Percentiles rank a stretch among this genome's conserved stretches.
These are phyloP conservation scores for Volvariella volvacea DNA, from an alignment of 1,284 basidiomycete genomes.

Conservation along the genomic window DNA sequence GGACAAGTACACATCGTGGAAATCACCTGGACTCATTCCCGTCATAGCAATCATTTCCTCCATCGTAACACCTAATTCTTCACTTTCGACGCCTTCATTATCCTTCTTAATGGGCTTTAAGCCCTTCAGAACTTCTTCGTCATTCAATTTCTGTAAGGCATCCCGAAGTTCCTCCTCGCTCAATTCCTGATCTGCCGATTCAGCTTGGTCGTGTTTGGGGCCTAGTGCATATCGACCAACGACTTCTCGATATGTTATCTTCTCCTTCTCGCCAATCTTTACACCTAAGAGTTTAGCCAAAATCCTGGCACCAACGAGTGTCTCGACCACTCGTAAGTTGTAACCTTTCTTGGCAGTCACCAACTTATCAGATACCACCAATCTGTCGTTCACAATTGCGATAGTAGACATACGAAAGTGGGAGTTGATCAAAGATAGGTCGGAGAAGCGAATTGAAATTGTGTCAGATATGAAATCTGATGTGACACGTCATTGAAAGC, in stretches of 20 bases:
- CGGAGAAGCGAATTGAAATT: too few relatives aligned
- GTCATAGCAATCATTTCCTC: slow-evolving; percentile 68
- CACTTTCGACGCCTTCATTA: slow-evolving; percentile 16
- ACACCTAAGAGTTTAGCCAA: slow-evolving; percentile 42
- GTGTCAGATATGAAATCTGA: too few relatives aligned
- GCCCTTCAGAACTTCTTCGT: slow-evolving; percentile 49
- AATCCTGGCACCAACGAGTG: slow-evolving; percentile 70
- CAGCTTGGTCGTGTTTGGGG: slow-evolving; percentile 31
- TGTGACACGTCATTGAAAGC: too few relatives aligned
- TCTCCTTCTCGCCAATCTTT: slow-evolving; percentile 48
- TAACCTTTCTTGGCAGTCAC: slow-evolving; percentile 72
- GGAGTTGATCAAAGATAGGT: too few relatives aligned
- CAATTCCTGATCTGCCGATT: slow-evolving; percentile 18
- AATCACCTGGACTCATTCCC: slow-evolving; percentile 49
- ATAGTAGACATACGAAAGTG: too few relatives aligned
- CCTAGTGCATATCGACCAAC: slow-evolving; percentile 44
- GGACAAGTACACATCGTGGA: slow-evolving; percentile 63
- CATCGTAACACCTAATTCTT: slow-evolving; percentile 54
- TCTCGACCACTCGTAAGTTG: slow-evolving; percentile 86
- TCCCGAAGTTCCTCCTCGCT: slow-evolving; percentile 35
- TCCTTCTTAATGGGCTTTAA: slow-evolving; percentile 12
- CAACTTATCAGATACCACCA: slow-evolving; percentile 79
- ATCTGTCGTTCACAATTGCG: slow-evolving; percentile 11
- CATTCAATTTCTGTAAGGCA: slow-evolving; percentile 41
- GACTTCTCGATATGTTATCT: slow-evolving; percentile 44